Conservation (phyloP, 2,329 filamentous ascomycete species). For the Aspergillus ochraceoroseus region DNA sequence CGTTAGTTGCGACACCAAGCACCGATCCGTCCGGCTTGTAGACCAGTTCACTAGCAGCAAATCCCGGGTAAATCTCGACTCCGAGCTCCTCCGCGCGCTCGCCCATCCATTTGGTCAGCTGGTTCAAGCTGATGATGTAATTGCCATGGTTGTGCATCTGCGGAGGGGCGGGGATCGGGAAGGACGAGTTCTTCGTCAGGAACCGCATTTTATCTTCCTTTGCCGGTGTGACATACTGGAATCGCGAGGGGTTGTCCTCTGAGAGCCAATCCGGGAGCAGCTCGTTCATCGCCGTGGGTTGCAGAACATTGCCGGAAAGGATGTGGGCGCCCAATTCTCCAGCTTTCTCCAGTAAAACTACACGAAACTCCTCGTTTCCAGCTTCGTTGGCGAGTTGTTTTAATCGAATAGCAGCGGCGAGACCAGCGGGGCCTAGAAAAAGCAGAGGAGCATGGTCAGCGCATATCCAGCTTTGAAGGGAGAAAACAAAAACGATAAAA, state of each 20-base stretch:
- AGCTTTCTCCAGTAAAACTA: conserved; percentile 89
- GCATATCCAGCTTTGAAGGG: too few relatives aligned
- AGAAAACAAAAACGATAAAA: too few relatives aligned
- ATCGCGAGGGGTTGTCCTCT: conserved; percentile 80
- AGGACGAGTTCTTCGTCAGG: conserved; percentile 71
- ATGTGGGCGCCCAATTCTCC: conserved; percentile 94
- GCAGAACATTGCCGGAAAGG: conserved; percentile 89
- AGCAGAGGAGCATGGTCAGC: conserved; percentile 9
- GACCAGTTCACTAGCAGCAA: conserved; percentile 87
- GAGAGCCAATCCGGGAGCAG: conserved; percentile 90
- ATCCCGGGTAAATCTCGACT: conserved; percentile 93
- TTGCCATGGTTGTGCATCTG: conserved; percentile 99
- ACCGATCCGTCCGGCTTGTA: conserved; percentile 84
- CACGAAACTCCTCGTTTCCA: conserved; percentile 92
- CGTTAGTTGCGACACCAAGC: conserved; percentile 91
- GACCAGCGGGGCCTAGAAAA: conserved; percentile 69
- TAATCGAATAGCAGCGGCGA: conserved; percentile 86
- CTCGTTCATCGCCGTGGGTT: conserved; percentile 82
- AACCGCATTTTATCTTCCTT: conserved; percentile 86
- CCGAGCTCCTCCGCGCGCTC: conserved; percentile 95
- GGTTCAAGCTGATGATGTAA: conserved; percentile 93
- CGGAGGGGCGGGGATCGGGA: conserved; percentile 81
- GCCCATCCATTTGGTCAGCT: conserved; percentile 91
- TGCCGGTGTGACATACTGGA: conserved; percentile 80
- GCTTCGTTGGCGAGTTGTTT: conserved; percentile 94